phyloP scores from a whole-genome alignment of 768 basidiomycete species.

The Collybia sordida region DNA sequence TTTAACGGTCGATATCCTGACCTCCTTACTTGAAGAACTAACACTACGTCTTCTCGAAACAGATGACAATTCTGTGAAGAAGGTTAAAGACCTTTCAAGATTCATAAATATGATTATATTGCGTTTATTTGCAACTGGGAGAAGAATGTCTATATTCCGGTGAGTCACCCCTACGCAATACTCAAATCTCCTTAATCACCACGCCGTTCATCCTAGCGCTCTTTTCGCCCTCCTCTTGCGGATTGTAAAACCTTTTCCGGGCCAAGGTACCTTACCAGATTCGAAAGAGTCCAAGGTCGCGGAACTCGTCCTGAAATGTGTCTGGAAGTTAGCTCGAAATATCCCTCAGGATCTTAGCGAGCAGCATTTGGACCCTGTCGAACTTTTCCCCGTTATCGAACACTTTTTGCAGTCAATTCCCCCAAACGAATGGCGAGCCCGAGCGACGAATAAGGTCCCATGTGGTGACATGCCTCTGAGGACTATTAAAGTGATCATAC shows the following conservation, averaged over 20 bases:
- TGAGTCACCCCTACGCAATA: slow-evolving; percentile 31
- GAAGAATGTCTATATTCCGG: slow-evolving; percentile 91
- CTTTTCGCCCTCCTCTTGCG: slow-evolving; percentile 81
- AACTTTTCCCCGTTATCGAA: slow-evolving; percentile 90
- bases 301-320: slow-evolving; percentile 91
- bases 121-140: slow-evolving; percentile 86
- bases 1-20: slow-evolving; percentile 80
- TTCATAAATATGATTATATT: slow-evolving; percentile 99
- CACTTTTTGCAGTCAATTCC: slow-evolving; percentile 91
- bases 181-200: slow-evolving; percentile 5
- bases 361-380: slow-evolving; percentile 77
- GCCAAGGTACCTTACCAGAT: slow-evolving; percentile 66
- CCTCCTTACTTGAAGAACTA: slow-evolving; percentile 86
- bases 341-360: slow-evolving; percentile 90
- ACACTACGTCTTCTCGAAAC: slow-evolving; percentile 91
- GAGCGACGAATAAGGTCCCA: slow-evolving; percentile 88
- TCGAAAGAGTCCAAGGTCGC: slow-evolving; percentile 87
- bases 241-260: slow-evolving; percentile 82
- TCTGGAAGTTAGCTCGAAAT: slow-evolving; percentile 96
- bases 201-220: slow-evolving; percentile 41
- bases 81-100: slow-evolving; percentile 89
- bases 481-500: slow-evolving; percentile 97
- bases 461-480: slow-evolving; percentile 97
- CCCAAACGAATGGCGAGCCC: slow-evolving; percentile 93
- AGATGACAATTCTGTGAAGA: slow-evolving; percentile 79